Base-by-base conservation (phyloP, 768 basidiomycete genomes). In the Collybiopsis confluens region DNA sequence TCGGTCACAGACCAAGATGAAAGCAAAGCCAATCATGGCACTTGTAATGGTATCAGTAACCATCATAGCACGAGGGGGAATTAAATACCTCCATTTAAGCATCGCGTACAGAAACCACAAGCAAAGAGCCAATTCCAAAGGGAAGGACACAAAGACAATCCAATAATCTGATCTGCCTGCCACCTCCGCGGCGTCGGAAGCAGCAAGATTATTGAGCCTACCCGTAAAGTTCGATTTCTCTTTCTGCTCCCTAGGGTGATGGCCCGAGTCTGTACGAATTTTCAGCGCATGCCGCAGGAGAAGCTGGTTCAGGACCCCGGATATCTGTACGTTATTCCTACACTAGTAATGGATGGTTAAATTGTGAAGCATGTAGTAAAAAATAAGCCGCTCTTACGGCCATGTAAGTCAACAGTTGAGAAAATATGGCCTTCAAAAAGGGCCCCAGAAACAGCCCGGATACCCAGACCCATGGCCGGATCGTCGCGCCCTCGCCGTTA, bases 391-490 rank as follows among this genome's bases (percentile, higher is more conserved):
- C 3, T 28, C 54, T 24, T 40, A 54, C 54, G 16, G 52, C 20
- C 23, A 67, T 55, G 56, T 64, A 73, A 35, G 65, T 61, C 57
- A 78, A 81, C 61, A 68, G 69, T 54, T 81, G 75, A 26, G 73
- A 70, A 36, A 62, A 59, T 18, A 77, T 27, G 13, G 66, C 60
- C 18, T 62, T 66, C 4, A 70, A 1, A 23, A 50, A 59, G 27
- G 74, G 70, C 15, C 70, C 73, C 15, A 71, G 53, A 59, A 72
- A 69, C 1, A 74, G 61, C 41, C 57, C 60, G 0, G 64, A 27
- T 21, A 80, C 69, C 78, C 79, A 90, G 6, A 88, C 77, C 80
- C 86, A 88, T 1, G 88, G 88, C 33, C 76, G 76, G 28, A 85
- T 65, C 5, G 66, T 59, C 0, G 83, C n/a, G n/a, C n/a, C n/a